Percentiles rank a stretch among this genome's conserved stretches.
phyloP scores from a whole-genome alignment of 805 yeast genomes.

The Candida ascalaphidarum region DNA sequence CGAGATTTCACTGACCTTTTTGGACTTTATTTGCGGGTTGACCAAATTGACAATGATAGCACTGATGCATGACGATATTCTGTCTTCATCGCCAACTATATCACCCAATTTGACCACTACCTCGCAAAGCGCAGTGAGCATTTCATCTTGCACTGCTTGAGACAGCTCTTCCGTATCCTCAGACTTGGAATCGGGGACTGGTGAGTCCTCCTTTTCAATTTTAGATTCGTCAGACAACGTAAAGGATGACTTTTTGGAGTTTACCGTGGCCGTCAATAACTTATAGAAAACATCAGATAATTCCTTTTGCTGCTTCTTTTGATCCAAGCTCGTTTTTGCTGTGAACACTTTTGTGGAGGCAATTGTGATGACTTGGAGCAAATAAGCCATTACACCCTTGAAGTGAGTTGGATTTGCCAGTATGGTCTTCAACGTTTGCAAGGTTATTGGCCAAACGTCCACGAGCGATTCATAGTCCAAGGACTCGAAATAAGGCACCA shows the following conservation, averaged over 20 bases:
- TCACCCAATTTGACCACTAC: slow-evolving; percentile 29
- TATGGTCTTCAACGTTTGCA: slow-evolving; percentile 54
- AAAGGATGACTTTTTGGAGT: slow-evolving; percentile 5
- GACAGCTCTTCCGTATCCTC: not conserved
- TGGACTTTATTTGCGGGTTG: slow-evolving; percentile 44
- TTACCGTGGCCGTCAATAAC: slow-evolving; percentile 11
- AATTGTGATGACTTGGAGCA: slow-evolving; percentile 43
- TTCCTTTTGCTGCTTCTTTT: slow-evolving; percentile 52
- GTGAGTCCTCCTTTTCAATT: slow-evolving; percentile 1
- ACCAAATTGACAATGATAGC: slow-evolving; percentile 46
- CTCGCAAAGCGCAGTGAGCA: slow-evolving; percentile 22
- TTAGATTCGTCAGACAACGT: no score
- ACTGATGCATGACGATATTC: slow-evolving; percentile 39
- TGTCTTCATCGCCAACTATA: slow-evolving; percentile 54
- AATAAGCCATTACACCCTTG: slow-evolving; percentile 40
- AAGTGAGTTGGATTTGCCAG: slow-evolving; percentile 38
- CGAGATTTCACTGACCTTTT: slow-evolving; percentile 28
- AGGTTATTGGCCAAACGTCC: slow-evolving; percentile 62
- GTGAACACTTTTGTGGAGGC: slow-evolving; percentile 50
- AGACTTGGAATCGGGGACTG: not conserved
- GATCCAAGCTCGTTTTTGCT: slow-evolving; percentile 57
- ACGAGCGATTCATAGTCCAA: slow-evolving; percentile 71
- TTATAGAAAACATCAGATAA: slow-evolving; percentile 29
- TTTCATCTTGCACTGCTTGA: slow-evolving; percentile 30
- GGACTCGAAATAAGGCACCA: slow-evolving; percentile 53